Evolutionary conservation across 2,329 filamentous ascomycete genomes (phyloP).

Genomic region (Neofusicoccum laricinum): DNA sequence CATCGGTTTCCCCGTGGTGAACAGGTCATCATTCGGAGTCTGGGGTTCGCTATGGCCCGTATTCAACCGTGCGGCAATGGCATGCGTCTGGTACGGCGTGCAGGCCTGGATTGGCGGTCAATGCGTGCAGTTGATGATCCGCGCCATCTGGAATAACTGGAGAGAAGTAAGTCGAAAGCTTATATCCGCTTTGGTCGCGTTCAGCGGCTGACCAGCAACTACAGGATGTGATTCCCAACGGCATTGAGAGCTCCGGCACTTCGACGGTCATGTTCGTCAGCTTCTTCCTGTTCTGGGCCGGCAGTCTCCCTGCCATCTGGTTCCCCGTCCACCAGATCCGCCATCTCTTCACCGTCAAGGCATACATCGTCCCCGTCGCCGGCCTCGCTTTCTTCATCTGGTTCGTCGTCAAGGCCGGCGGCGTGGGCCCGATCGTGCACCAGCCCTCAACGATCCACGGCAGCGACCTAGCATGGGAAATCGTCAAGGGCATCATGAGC

Average conservation of each 20-base stretch:
- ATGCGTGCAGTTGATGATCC: conserved; percentile 87
- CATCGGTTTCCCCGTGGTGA: conserved; percentile 81
- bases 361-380: conserved; percentile 78
- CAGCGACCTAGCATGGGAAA: conserved; percentile 71
- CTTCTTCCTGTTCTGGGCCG: conserved; percentile 84
- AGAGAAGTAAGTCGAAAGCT: conserved; percentile 34
- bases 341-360: conserved; percentile 88
- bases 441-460: conserved; percentile 64
- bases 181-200: neutral
- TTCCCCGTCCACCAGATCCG: conserved; percentile 86
- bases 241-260: conserved; percentile 67
- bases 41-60: conserved; percentile 89
- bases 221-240: conserved; percentile 60
- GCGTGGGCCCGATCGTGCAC: conserved; percentile 77
- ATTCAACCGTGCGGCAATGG: conserved; percentile 83
- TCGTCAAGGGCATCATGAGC: conserved; percentile 83
- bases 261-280: conserved; percentile 72
- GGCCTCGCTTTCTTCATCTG: conserved; percentile 85
- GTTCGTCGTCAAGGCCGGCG: conserved; percentile 77
- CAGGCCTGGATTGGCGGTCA: conserved; percentile 77
- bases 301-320: conserved; percentile 79
- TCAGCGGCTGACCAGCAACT: neutral
- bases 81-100: conserved; percentile 85
- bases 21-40: conserved; percentile 77
- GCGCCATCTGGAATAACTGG: conserved; percentile 74